Percentiles rank a stretch among this genome's conserved stretches.
Conservation (phyloP, 495 filamentous ascomycete species). For the Rhypophila decipiens region DNA sequence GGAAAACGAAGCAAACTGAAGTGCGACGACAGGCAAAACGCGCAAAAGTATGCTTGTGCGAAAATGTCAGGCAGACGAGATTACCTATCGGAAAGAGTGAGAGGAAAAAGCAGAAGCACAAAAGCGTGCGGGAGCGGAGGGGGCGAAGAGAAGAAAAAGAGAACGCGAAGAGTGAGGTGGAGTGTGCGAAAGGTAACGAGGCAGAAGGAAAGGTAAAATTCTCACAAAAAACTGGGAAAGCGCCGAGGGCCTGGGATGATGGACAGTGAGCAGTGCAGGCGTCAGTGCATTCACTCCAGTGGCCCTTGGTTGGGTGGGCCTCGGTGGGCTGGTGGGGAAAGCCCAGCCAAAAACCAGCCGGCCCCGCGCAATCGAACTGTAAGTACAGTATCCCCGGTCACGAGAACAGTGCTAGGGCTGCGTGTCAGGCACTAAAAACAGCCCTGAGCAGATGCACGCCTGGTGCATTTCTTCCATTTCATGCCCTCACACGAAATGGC, state of each 20-base stretch:
- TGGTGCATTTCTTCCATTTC: too few relatives aligned
- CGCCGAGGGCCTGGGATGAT: constrained; percentile 11
- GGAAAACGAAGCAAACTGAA: constrained; percentile 27
- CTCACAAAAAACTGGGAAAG: constrained; percentile 23
- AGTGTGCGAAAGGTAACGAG: constrained; percentile 15
- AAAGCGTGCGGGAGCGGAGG: constrained; percentile 9
- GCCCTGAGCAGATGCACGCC: too few relatives aligned
- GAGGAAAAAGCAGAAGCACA: constrained; percentile 10
- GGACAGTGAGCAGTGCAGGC: too few relatives aligned
- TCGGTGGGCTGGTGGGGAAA: constrained; percentile 24
- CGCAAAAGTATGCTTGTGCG: constrained; percentile 23
- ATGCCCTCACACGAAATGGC: too few relatives aligned
- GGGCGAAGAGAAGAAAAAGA: constrained; percentile 14
- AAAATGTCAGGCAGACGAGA: too few relatives aligned
- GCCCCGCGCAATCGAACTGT: too few relatives aligned
- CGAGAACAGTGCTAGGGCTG: too few relatives aligned
- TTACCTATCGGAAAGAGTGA: constrained; percentile 11
- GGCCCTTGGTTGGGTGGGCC: constrained; percentile 1
- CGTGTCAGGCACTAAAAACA: too few relatives aligned
- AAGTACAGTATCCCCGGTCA: too few relatives aligned
- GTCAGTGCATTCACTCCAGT: too few relatives aligned
- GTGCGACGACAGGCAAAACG: constrained; percentile 18
- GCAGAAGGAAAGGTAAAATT: constrained; percentile 15
- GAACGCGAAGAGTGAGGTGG: constrained; percentile 11
- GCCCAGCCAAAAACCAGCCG: constrained; percentile 9